Base-by-base conservation (phyloP, 768 basidiomycete genomes). In the Collybia nuda region DNA sequence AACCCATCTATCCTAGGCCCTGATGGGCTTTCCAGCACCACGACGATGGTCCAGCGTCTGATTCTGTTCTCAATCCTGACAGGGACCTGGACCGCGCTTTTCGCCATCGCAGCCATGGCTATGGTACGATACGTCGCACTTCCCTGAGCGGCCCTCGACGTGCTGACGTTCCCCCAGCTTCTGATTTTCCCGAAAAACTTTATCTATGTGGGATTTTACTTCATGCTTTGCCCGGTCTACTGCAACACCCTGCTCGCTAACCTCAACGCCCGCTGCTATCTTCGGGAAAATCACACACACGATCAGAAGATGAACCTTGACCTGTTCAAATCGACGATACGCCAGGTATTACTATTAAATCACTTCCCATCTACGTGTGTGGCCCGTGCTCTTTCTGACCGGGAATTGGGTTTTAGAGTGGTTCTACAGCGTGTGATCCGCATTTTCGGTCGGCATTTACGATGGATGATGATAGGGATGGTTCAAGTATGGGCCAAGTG, bases 141-240 rank as follows among this genome's bases (percentile, higher is more conserved):
- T 26, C 24, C 24, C 24, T 7, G 24, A 4, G 3, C 24, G 24
- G 7, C 24, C 24, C 24, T 4, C 24, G 24, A 26, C 24, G 24
- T 7, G 24, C n/a, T n/a, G n/a, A n/a, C 24, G 24, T 4, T 26
- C 24, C 24, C 41, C 15, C 9, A 43, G 41, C 23, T 43, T 17
- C 23, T 43, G 22, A 28, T 43, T 6, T 43, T 43, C 41, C 41
- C 41, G 6, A 8, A 8, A 12, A 43, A 43, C 18, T 43, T 43
- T 19, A 43, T 43, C 19, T 43, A 43, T 19, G 41, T 43, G 15
- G 41, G 41, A n/a, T 43, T 43, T 22, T 43, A 43, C 41, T 43
- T 43, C 18, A 28, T 43, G n/a, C n/a, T 43, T 6, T 43, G 23
- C 19, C 41, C 41, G 19, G 22, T 43, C 22, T 43, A 43, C 28